These are phyloP conservation scores for Comarum palustre DNA, from an alignment of 306 rosid species.

Conservation along the genomic window DNA sequence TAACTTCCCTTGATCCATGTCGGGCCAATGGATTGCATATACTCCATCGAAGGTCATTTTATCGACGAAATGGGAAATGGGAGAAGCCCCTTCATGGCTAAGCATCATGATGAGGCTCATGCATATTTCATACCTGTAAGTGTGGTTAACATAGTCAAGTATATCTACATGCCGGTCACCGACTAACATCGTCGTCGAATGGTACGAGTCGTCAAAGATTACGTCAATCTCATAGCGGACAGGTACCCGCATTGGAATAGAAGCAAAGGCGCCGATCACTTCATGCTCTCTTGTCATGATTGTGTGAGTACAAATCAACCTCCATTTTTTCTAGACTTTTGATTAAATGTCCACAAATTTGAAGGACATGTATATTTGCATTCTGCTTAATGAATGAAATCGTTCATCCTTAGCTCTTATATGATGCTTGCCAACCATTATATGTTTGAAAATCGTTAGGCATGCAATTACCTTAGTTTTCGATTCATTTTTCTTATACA, in stretches of 20 bases:
- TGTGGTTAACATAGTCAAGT: slow-evolving; percentile 38
- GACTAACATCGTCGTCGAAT: slow-evolving; percentile 42
- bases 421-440: neutral
- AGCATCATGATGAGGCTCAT: slow-evolving; percentile 62
- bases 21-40: slow-evolving; percentile 58
- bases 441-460: neutral
- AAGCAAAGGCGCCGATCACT: slow-evolving; percentile 66
- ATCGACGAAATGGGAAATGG: slow-evolving; percentile 51
- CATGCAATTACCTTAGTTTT: neutral
- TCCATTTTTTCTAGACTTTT: neutral
- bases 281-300: slow-evolving; percentile 70
- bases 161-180: slow-evolving; percentile 42
- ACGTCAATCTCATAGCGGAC: slow-evolving; percentile 38
- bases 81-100: slow-evolving; percentile 47
- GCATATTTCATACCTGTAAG: slow-evolving; percentile 57
- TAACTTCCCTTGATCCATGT: slow-evolving; percentile 55
- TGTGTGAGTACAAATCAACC: slow-evolving; percentile 41
- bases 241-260: slow-evolving; percentile 64
- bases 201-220: slow-evolving; percentile 43
- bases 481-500: neutral
- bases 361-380: no score
- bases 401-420: neutral
- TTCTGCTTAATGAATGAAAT: neutral
- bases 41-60: slow-evolving; percentile 64
- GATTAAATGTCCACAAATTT: no score